Evolutionary conservation across 345 rosid species (phyloP).

Genomic region (Dovyalis caffra): DNA sequence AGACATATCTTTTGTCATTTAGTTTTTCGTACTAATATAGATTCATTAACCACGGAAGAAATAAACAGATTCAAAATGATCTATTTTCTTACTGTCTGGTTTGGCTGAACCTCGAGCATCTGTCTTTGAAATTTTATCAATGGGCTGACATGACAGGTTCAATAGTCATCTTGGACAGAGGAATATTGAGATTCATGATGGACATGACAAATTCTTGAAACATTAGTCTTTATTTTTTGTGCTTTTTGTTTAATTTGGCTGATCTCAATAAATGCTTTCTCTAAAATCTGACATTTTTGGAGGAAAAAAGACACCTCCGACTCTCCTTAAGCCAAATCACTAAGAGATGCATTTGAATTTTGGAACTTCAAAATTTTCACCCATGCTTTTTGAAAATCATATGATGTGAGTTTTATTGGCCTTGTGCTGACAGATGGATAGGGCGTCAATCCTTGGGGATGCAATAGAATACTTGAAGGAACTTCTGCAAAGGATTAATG

Average conservation of each 20-base stretch:
- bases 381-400: neutral
- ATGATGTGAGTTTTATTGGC: conserved; percentile 1
- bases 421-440: conserved; percentile 73
- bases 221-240: neutral
- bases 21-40: neutral
- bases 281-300: neutral
- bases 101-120: neutral
- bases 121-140: neutral
- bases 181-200: neutral
- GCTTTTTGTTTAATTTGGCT: neutral
- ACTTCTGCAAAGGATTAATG: conserved; percentile 91
- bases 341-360: neutral
- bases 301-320: neutral
- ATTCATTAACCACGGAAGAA: neutral
- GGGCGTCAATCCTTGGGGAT: conserved; percentile 98
- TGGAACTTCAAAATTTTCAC: neutral
- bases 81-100: neutral
- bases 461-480: conserved; percentile 96
- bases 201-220: neutral
- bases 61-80: neutral
- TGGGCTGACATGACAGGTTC: neutral
- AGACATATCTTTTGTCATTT: neutral
- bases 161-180: neutral
- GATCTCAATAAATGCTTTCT: neutral
- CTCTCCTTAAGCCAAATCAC: neutral